Percentiles rank a stretch among this genome's conserved stretches.
These are phyloP conservation scores for Areca catechu DNA, from an alignment of 176 grass and related monocot species.

Conservation along the genomic window DNA sequence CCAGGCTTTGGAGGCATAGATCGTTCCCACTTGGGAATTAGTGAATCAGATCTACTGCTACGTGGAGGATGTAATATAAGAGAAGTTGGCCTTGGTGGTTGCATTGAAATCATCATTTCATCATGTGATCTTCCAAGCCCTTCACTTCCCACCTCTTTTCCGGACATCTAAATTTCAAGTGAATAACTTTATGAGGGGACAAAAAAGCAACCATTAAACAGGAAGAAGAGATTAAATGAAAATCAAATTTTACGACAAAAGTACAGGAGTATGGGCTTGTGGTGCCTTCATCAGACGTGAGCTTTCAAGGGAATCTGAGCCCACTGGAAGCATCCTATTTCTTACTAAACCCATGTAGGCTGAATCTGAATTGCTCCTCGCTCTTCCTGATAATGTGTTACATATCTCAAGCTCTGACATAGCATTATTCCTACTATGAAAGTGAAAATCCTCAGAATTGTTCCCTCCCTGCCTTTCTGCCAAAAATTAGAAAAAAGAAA, in stretches of 20 bases:
- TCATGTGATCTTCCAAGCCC: not conserved
- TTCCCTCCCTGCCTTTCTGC: constrained; percentile 15
- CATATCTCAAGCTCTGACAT: not conserved
- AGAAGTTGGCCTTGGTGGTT: constrained; percentile 2
- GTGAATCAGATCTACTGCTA: constrained; percentile 1
- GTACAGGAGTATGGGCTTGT: no score
- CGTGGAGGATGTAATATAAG: not conserved
- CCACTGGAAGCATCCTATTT: constrained; percentile 1
- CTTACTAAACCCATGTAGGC: constrained; percentile 1
- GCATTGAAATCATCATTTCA: constrained; percentile 7
- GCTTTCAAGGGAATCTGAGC: constrained; percentile 12
- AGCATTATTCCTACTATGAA: constrained; percentile 23
- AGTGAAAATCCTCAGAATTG: constrained; percentile 27
- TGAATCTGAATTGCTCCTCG: constrained; percentile 13
- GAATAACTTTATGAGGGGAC: not conserved
- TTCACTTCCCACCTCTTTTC: constrained; percentile 6
- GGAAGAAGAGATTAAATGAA: not conserved
- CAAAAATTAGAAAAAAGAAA: constrained; percentile 11
- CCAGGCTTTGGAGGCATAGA: constrained; percentile 2
- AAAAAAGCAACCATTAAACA: not conserved
- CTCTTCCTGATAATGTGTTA: constrained; percentile 9
- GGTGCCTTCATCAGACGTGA: not conserved
- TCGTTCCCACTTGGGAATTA: not conserved
- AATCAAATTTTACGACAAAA: no score
- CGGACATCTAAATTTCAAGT: constrained; percentile 4